phyloP scores from a whole-genome alignment of 441 rosid species.

The Populus hybrid region DNA sequence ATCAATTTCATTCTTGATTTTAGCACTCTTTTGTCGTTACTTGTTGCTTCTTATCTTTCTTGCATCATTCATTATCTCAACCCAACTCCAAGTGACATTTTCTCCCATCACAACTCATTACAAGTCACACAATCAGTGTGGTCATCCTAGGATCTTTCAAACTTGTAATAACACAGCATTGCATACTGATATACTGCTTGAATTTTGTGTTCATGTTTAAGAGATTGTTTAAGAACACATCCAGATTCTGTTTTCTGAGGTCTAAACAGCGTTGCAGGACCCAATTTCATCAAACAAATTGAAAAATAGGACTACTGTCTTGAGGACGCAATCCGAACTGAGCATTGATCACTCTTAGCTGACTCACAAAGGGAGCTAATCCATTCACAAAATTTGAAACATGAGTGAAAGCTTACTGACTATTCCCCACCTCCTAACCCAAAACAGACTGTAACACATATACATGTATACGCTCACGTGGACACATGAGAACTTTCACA shows the following conservation, averaged over 20 bases:
- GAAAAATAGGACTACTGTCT: no score
- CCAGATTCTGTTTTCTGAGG: no score
- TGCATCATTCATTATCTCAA: neutral
- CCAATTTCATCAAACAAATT: no score
- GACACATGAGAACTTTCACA: no score
- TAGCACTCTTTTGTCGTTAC: no score
- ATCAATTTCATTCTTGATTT: no score
- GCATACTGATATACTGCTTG: no score
- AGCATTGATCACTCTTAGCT: neutral
- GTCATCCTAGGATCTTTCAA: neutral
- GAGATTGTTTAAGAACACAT: no score
- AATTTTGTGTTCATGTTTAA: neutral
- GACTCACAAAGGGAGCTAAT: neutral
- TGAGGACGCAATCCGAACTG: no score
- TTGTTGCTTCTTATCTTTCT: neutral
- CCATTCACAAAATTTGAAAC: neutral
- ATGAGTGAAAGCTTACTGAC: neutral
- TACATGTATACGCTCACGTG: no score
- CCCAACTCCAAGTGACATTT: neutral
- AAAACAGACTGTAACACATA: neutral
- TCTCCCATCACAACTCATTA: neutral
- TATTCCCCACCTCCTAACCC: constrained; percentile 2
- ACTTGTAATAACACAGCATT: neutral
- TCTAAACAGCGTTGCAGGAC: no score
- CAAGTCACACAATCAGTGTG: neutral